Base-by-base conservation (phyloP, 2,329 filamentous ascomycete genomes). In the Colletotrichum chrysophilum region DNA sequence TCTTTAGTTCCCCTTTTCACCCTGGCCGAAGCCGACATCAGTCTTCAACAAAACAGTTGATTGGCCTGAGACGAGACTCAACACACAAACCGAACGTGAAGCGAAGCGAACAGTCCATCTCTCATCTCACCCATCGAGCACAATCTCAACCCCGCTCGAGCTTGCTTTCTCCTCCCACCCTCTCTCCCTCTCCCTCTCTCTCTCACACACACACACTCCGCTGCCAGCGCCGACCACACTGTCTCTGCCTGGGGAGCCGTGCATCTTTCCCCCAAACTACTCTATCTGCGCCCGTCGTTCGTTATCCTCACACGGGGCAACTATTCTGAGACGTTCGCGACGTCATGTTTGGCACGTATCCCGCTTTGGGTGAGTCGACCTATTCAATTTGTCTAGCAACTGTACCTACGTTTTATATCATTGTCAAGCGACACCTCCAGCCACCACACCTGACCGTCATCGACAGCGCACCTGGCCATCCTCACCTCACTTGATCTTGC, bases 261-360 rank as follows among this genome's bases (percentile, higher is more conserved):
- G 34, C 64, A 16, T 67, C 36, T 24, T 34, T 32, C 21, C 60
- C 52, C 67, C 62, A 16, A 26, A n/a, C 61, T 67, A 62, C 58
- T 62, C 58, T 70, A 48, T 26, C 43, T 64, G 30, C 21, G 18
- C 26, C 70, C 62, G n/a, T 14, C 52, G 30, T n/a, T 71, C 48
- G 52, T 56, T 26, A 38, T 16, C 26, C 71, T 64, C 58, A 36
- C 61, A 75, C 24, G 71, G 52, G 52, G 48, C 28, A 56, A 34
- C 36, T 24, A 43, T 60, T 52, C 70, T 38, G 70, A 21, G 32
- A 69, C 34, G 13, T 28, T 74, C 64, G 65, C 70, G 64, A 68
- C 79, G 80, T 75, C 79, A 88, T 88, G 87, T 88, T 88, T 79
- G 86, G 86, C 65, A 84, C 82, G 69, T 83, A 88, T 76, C 77